Percentiles rank a stretch among this genome's conserved stretches.
Conservation (phyloP, 768 basidiomycete species). For the Panellus pusillus region DNA sequence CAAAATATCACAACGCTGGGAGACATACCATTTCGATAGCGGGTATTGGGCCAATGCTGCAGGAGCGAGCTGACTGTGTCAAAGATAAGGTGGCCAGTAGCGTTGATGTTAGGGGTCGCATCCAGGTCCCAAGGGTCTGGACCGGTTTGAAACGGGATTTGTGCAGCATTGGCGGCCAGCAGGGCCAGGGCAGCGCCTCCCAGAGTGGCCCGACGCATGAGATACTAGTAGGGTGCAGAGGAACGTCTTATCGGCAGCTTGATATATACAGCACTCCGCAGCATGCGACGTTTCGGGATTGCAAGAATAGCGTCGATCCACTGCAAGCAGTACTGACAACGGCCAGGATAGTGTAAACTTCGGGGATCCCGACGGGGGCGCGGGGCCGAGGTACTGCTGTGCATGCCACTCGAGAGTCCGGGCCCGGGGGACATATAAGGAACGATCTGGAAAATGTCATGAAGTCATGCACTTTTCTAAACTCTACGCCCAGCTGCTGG, state of each 20-base stretch:
- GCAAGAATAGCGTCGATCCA: no score
- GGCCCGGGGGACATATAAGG: no score
- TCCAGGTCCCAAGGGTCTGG: constrained; percentile 26
- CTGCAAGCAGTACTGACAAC: no score
- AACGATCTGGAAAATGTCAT: no score
- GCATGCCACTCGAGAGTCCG: no score
- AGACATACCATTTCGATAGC: constrained; percentile 28
- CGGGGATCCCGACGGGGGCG: no score
- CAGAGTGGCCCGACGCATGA: constrained; percentile 3
- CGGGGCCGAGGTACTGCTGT: no score
- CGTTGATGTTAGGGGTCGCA: constrained; percentile 24
- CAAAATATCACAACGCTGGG: no score
- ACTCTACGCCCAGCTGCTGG: constrained; percentile 60
- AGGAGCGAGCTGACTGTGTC: constrained; percentile 30
- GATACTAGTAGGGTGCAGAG: neutral
- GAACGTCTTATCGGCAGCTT: no score
- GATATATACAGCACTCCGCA: no score
- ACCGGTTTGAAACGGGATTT: neutral
- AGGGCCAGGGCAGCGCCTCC: neutral
- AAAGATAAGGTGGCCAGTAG: constrained; percentile 24
- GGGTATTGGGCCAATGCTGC: constrained; percentile 36
- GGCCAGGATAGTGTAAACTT: no score
- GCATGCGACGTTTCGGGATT: no score
- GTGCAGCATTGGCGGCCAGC: neutral
- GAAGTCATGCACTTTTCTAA: constrained; percentile 67